phyloP scores from a whole-genome alignment of 306 rosid genomes.

The Canavalia gladiata region DNA sequence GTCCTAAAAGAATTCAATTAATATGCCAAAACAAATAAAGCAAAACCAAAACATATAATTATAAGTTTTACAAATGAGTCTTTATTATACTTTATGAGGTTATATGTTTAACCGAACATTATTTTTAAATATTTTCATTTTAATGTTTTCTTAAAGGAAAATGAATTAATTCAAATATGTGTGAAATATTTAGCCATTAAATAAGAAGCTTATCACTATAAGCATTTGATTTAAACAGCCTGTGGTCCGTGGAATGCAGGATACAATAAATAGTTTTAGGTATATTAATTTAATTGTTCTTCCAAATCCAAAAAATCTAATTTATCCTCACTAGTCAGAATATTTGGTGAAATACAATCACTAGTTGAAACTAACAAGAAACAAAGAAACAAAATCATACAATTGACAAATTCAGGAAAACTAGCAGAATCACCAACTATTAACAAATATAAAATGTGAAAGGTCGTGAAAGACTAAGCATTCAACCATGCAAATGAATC shows the following conservation, averaged over 20 bases:
- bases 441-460: not conserved
- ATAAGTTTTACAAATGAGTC: no score
- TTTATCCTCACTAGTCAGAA: not conserved
- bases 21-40: not conserved
- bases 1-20: no score
- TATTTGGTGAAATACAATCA: conserved; percentile 16
- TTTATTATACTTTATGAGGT: no score
- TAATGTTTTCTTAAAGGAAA: not conserved
- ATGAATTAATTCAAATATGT: not conserved
- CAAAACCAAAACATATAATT: not conserved
- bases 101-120: not conserved
- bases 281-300: not conserved
- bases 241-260: not conserved
- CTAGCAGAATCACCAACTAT: not conserved
- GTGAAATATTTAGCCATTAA: no score
- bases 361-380: not conserved
- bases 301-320: not conserved
- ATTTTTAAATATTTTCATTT: no score
- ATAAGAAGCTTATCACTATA: no score
- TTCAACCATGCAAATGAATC: conserved; percentile 20
- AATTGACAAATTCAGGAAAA: not conserved
- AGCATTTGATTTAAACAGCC: no score
- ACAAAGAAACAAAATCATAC: not conserved
- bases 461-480: not conserved
- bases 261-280: not conserved